phyloP scores from a whole-genome alignment of 306 rosid species.

The Nissolia schottii region DNA sequence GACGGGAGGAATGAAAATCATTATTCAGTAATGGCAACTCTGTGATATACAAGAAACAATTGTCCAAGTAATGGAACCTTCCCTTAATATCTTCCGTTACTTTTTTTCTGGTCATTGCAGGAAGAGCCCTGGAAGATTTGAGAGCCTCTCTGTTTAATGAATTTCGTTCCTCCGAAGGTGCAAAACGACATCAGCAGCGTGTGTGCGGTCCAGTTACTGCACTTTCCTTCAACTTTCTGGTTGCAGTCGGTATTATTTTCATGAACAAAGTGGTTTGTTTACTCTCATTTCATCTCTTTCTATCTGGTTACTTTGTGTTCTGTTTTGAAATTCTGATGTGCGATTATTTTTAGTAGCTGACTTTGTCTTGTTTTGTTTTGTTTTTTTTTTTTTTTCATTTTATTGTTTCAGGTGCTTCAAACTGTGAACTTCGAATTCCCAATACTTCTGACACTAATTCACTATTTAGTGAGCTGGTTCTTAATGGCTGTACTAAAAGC shows the following conservation, averaged over 20 bases:
- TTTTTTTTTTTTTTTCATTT: background rate
- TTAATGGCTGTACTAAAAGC: conserved; percentile 80
- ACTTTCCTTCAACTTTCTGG: conserved; percentile 81
- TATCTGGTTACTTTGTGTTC: background rate
- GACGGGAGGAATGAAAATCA: background rate
- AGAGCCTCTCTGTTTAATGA: conserved; percentile 63
- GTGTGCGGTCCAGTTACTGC: conserved; percentile 69
- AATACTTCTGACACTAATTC: conserved; percentile 77
- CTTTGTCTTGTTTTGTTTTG: background rate
- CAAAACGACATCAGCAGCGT: conserved; percentile 67
- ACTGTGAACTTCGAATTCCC: conserved; percentile 68
- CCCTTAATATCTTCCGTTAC: background rate
- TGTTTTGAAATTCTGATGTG: background rate
- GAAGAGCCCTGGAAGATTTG: conserved; percentile 72
- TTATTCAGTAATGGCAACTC: background rate
- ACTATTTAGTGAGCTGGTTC: conserved; percentile 83
- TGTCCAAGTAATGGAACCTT: background rate
- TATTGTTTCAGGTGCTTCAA: conserved; percentile 72
- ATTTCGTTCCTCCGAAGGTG: conserved; percentile 60
- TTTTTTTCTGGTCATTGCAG: conserved; percentile 35
- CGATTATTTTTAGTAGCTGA: conserved; percentile 20
- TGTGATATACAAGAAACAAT: background rate
- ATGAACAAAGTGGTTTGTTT: conserved; percentile 78
- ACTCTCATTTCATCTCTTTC: conserved; percentile 6
- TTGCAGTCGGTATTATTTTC: conserved; percentile 83